These are phyloP conservation scores for Dryas octopetala DNA, from an alignment of 306 rosid genomes.

Conservation along the genomic window DNA sequence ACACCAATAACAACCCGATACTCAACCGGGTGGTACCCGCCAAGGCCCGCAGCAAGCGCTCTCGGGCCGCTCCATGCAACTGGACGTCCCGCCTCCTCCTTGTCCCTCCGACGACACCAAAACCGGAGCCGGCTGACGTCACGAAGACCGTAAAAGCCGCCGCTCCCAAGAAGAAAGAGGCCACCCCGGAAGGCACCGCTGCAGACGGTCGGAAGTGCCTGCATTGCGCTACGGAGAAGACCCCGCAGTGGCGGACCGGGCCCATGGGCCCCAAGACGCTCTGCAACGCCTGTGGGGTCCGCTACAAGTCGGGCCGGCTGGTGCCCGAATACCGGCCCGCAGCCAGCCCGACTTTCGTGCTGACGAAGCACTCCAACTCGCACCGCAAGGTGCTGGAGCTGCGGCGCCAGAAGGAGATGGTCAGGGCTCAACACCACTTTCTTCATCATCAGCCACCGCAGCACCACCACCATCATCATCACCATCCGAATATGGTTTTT, in stretches of 20 bases:
- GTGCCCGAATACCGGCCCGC: conserved; percentile 97
- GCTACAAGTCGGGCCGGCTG: conserved; percentile 74
- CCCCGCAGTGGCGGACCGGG: conserved; percentile 94
- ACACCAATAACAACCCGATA: conserved; percentile 21
- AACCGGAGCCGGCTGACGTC: conserved; percentile 31
- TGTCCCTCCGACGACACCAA: conserved; percentile 42
- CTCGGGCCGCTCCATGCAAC: conserved; percentile 73
- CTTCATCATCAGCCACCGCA: conserved; percentile 25
- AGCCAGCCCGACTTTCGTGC: conserved; percentile 83
- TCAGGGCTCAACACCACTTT: conserved; percentile 36
- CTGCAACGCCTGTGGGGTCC: too few species aligned
- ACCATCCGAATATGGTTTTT: conserved; percentile 51
- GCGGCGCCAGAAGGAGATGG: conserved; percentile 80
- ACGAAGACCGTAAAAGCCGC: conserved; percentile 38
- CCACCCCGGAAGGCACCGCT: conserved; percentile 19
- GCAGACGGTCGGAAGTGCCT: conserved; percentile 68
- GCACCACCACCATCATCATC: conserved; percentile 42
- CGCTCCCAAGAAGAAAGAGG: conserved; percentile 48
- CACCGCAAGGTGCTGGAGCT: conserved; percentile 93
- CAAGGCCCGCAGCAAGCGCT: conserved; percentile 87
- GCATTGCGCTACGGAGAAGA: conserved; percentile 91
- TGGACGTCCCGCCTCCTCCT: conserved; percentile 78
- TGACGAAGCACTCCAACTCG: conserved; percentile 92
- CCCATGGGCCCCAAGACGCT: conserved; percentile 79
- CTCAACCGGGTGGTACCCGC: conserved; percentile 63